Percentiles rank a stretch among this genome's conserved stretches.
Evolutionary conservation across 495 filamentous ascomycete genomes (phyloP).

Genomic region (Penicillium roqueforti): DNA sequence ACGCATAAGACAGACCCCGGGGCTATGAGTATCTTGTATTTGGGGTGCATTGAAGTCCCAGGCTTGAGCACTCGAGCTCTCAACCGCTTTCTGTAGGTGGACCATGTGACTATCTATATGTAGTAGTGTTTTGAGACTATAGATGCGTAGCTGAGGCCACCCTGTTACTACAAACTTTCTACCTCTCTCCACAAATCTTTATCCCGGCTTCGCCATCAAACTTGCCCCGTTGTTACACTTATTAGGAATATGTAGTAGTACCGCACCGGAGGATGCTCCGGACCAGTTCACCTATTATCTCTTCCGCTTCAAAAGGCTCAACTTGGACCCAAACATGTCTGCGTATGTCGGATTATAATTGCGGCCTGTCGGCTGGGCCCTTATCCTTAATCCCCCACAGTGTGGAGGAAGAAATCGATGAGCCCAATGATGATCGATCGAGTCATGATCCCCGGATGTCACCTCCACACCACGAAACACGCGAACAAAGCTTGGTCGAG

Average conservation of each 20-base stretch:
- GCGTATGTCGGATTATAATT: conserved; percentile 14
- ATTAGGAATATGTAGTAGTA: neutral
- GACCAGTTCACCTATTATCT: neutral
- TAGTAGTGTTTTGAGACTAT: too few relatives aligned
- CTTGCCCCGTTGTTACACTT: neutral
- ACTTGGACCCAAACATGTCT: neutral
- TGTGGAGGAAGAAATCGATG: conserved; percentile 12
- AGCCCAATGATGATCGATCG: conserved; percentile 13
- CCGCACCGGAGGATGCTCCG: neutral
- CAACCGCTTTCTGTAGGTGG: too few relatives aligned
- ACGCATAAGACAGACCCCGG: too few relatives aligned
- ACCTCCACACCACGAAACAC: conserved; percentile 20
- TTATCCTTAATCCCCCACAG: conserved; percentile 3
- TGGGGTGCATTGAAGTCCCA: too few relatives aligned
- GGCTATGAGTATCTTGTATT: too few relatives aligned
- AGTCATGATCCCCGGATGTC: conserved; percentile 27
- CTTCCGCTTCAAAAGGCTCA: neutral
- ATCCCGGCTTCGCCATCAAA: neutral
- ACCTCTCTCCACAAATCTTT: neutral
- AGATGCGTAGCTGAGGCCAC: too few relatives aligned
- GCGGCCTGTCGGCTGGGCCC: conserved; percentile 11
- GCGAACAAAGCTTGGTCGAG: conserved; percentile 11
- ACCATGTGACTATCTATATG: too few relatives aligned
- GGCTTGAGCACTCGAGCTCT: too few relatives aligned
- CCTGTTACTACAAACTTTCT: too few relatives aligned